A percentile compares a stretch with the other conserved stretches of the same genome.
Evolutionary conservation across 2,329 filamentous ascomycete genomes (phyloP).

Genomic region (Berkeleyomyces rouxiae): DNA sequence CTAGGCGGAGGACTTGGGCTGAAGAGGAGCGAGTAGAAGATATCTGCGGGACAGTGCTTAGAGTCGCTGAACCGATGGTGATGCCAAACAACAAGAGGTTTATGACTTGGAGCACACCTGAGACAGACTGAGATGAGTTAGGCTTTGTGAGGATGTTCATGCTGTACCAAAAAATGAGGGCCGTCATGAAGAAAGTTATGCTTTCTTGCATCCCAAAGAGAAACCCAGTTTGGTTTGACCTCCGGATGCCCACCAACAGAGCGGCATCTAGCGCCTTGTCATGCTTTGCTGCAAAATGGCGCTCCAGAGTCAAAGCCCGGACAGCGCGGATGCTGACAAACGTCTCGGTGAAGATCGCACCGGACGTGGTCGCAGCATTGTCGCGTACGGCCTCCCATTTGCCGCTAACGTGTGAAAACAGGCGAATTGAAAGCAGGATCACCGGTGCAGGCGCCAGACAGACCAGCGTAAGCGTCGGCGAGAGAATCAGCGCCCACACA

Average conservation of each 20-base stretch:
- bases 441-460: slow-evolving; percentile 52
- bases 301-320: slow-evolving; percentile 55
- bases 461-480: slow-evolving; percentile 70
- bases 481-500: slow-evolving; percentile 54
- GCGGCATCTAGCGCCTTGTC: slow-evolving; percentile 31
- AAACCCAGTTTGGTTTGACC: slow-evolving; percentile 49
- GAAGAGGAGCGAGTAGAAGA: slow-evolving; percentile 58
- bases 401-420: slow-evolving; percentile 46
- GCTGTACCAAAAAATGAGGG: slow-evolving; percentile 73
- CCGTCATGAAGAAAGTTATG: slow-evolving; percentile 52
- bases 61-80: slow-evolving; percentile 50
- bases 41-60: slow-evolving; percentile 67
- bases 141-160: slow-evolving; percentile 39
- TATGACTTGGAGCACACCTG: slow-evolving; percentile 54
- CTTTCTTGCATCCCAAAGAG: slow-evolving; percentile 68
- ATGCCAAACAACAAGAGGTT: slow-evolving; percentile 74
- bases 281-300: slow-evolving; percentile 52
- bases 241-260: slow-evolving; percentile 44
- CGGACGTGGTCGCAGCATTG: slow-evolving; percentile 34
- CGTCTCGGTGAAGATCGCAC: slow-evolving; percentile 48
- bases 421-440: slow-evolving; percentile 47
- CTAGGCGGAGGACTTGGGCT: slow-evolving; percentile 52
- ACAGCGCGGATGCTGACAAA: slow-evolving; percentile 69
- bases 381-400: slow-evolving; percentile 55
- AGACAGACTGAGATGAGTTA: slow-evolving; percentile 29